A percentile compares a stretch with the other conserved stretches of the same genome.
phyloP scores from a whole-genome alignment of 73 alveolate species.

The Paramecium octaurelia region DNA sequence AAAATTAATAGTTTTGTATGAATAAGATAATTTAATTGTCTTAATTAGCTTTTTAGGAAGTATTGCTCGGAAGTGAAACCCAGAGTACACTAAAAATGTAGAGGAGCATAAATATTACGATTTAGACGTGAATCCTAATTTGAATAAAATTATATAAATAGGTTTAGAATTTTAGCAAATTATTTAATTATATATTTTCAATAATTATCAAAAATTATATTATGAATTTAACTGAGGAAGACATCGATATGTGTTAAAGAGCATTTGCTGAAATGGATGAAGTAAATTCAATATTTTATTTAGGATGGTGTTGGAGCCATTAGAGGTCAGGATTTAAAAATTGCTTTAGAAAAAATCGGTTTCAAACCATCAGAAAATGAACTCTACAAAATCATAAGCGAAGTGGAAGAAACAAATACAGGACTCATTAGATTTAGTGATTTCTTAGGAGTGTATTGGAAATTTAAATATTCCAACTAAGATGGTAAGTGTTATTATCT shows the following conservation, averaged over 20 bases:
- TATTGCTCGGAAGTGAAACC: neutral
- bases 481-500: neutral
- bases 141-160: neutral
- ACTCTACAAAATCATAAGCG: constrained; percentile 78
- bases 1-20: too few species aligned
- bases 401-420: constrained; percentile 85
- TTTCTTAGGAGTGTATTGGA: constrained; percentile 60
- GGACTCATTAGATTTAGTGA: constrained; percentile 66
- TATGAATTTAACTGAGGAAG: constrained; percentile 49
- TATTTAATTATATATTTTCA: neutral
- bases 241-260: constrained; percentile 23
- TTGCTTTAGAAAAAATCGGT: constrained; percentile 83
- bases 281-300: constrained; percentile 57
- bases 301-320: constrained; percentile 83
- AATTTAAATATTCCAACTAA: constrained; percentile 57
- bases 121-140: neutral
- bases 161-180: neutral
- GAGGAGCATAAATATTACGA: neutral
- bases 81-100: too few species aligned
- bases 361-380: constrained; percentile 68
- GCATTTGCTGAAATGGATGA: constrained; percentile 49
- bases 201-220: neutral
- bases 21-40: too few species aligned
- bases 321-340: constrained; percentile 74
- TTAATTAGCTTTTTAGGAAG: neutral